These are phyloP conservation scores for Lichtheimia hyalospora DNA, from an alignment of 371 early-diverging fungal genomes.

Conservation along the genomic window DNA sequence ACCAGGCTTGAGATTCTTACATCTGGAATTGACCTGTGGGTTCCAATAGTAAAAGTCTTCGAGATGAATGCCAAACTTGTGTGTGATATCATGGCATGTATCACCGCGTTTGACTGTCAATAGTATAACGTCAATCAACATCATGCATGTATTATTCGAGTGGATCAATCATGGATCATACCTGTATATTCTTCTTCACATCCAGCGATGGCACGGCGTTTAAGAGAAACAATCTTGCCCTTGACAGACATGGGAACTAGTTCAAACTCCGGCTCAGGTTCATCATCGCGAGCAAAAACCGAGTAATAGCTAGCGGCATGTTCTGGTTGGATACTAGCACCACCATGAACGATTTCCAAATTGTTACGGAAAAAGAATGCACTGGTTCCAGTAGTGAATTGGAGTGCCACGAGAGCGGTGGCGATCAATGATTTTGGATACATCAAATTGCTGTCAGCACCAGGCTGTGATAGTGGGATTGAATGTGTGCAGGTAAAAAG, in stretches of 20 bases:
- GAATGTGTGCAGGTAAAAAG: neutral
- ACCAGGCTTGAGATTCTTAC: conserved; percentile 19
- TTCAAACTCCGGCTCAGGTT: conserved; percentile 29
- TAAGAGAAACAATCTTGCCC: conserved; percentile 14
- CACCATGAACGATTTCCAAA: conserved; percentile 12
- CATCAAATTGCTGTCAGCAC: conserved; percentile 6
- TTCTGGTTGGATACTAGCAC: neutral
- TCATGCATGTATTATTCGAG: neutral
- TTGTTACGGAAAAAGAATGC: conserved; percentile 8
- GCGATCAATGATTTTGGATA: conserved; percentile 3
- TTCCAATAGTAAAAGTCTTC: conserved; percentile 22
- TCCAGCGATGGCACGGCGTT: conserved; percentile 11
- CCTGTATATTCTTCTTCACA: conserved; percentile 22
- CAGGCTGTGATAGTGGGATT: conserved; percentile 1
- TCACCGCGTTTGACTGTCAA: conserved; percentile 18
- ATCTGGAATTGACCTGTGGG: conserved; percentile 18
- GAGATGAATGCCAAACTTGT: conserved; percentile 19
- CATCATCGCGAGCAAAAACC: conserved; percentile 27
- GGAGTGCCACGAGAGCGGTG: conserved; percentile 5
- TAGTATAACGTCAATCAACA: neutral
- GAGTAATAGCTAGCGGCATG: conserved; percentile 20
- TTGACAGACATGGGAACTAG: conserved; percentile 14
- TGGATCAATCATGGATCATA: neutral
- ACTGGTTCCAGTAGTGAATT: neutral
- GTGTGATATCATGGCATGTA: conserved; percentile 14